Percentiles rank a stretch among this genome's conserved stretches.
phyloP scores from a whole-genome alignment of 257 asterid species.

The Gentiana macrophylla region DNA sequence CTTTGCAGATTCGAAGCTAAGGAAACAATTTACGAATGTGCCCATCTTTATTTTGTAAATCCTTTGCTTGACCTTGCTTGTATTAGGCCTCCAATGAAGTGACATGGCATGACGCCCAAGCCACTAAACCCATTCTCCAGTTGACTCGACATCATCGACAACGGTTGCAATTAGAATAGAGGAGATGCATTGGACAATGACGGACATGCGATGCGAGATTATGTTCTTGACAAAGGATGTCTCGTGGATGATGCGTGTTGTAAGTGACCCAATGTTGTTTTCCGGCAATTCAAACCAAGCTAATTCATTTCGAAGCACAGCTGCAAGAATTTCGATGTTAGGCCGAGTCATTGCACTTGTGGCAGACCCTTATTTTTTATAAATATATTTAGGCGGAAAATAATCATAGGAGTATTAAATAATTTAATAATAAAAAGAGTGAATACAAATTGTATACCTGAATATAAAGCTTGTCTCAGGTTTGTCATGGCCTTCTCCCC shows the following conservation, averaged over 20 bases:
- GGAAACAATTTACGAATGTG: constrained; percentile 53
- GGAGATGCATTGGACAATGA: constrained; percentile 67
- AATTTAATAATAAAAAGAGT: not conserved
- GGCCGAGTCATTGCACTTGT: not conserved
- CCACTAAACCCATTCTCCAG: constrained; percentile 84
- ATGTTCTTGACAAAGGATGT: constrained; percentile 71
- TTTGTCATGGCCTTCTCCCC: constrained; percentile 76
- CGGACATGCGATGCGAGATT: constrained; percentile 71
- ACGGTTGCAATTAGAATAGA: constrained; percentile 65
- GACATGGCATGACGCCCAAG: constrained; percentile 95
- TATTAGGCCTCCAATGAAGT: constrained; percentile 73
- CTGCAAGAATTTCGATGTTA: constrained; percentile 28
- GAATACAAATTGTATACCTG: constrained; percentile 33
- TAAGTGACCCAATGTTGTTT: constrained; percentile 51
- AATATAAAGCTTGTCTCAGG: constrained; percentile 51
- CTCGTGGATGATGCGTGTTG: constrained; percentile 55
- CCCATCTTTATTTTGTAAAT: no score
- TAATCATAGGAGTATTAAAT: no score
- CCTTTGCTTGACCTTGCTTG: constrained; percentile 82
- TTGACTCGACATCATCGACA: constrained; percentile 59
- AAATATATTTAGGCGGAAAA: no score
- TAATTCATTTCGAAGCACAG: constrained; percentile 49
- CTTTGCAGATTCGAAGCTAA: constrained; percentile 71
- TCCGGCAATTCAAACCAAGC: constrained; percentile 76
- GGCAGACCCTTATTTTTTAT: not conserved